phyloP scores from a whole-genome alignment of 192 early-diverging fungal species.

The Gryganskiella cystojenkinii region DNA sequence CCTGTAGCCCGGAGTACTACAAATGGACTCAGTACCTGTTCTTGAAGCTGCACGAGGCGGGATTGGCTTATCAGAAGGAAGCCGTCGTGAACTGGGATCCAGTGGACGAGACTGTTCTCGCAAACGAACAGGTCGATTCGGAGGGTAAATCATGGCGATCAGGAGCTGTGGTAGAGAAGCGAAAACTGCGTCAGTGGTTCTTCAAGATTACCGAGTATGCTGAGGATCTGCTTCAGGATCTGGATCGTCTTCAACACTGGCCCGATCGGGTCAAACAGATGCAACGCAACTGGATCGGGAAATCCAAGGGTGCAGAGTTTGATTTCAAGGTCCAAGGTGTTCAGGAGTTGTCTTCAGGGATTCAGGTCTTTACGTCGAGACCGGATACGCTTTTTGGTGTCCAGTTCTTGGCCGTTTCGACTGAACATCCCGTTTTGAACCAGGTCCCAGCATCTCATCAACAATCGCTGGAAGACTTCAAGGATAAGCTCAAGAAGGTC shows the following conservation, averaged over 20 bases:
- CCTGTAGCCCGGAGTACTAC: conserved; percentile 90
- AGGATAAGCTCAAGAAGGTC: conserved; percentile 18
- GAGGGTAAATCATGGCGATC: conserved; percentile 92
- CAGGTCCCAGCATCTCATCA: conserved; percentile 30
- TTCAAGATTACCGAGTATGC: conserved; percentile 88
- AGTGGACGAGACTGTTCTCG: conserved; percentile 92
- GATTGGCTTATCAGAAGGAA: conserved; percentile 89
- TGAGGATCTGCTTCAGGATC: conserved; percentile 82
- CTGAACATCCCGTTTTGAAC: conserved; percentile 70
- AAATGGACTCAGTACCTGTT: conserved; percentile 96
- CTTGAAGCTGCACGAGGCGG: conserved; percentile 77
- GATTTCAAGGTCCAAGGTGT: conserved; percentile 60
- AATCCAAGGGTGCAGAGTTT: conserved; percentile 82
- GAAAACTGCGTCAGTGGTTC: conserved; percentile 93
- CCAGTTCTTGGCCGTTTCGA: conserved; percentile 73
- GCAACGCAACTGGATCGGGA: conserved; percentile 95
- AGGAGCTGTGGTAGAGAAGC: conserved; percentile 90
- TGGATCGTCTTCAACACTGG: conserved; percentile 83
- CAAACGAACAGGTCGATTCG: conserved; percentile 94
- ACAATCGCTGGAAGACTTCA: conserved; percentile 19
- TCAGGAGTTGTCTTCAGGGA: neutral
- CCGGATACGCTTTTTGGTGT: conserved; percentile 84
- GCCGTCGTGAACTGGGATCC: conserved; percentile 98
- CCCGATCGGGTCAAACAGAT: conserved; percentile 89
- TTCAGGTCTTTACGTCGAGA: conserved; percentile 82